Evolutionary conservation across 164 flowering plant species (phyloP).

Genomic region (Nelumbo lutea): DNA sequence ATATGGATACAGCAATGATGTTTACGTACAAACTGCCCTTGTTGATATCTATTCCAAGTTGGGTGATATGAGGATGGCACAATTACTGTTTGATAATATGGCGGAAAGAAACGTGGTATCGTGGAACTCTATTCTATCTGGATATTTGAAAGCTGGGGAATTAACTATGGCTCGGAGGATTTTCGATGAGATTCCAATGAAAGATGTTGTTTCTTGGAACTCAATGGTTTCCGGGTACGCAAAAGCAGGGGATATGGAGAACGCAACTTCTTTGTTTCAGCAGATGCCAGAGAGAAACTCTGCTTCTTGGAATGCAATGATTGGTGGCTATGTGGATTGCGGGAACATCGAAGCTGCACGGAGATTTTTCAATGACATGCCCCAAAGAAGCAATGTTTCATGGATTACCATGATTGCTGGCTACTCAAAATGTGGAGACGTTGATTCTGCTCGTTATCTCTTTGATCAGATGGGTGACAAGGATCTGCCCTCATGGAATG

Average conservation of each 20-base stretch:
- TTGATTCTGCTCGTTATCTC: conserved; percentile 26
- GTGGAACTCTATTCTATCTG: conserved; percentile 38
- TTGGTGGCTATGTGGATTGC: conserved; percentile 26
- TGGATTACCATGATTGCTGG: conserved; percentile 41
- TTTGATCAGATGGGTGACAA: conserved; percentile 23
- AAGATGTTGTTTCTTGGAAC: conserved; percentile 40
- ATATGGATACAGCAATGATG: conserved; percentile 22
- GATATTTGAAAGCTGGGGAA: conserved; percentile 31
- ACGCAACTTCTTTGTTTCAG: conserved; percentile 26
- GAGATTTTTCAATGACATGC: conserved; percentile 35
- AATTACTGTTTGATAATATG: conserved; percentile 38
- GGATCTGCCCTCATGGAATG: conserved; percentile 29
- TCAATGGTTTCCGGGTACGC: conserved; percentile 39
- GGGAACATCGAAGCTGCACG: conserved; percentile 30
- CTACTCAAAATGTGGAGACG: conserved; percentile 33
- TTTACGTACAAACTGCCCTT: conserved; percentile 35
- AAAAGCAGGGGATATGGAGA: conserved; percentile 22
- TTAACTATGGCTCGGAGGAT: conserved; percentile 20
- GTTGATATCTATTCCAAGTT: conserved; percentile 35
- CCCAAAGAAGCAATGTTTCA: conserved; percentile 33
- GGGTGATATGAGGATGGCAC: conserved; percentile 29
- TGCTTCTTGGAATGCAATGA: conserved; percentile 41
- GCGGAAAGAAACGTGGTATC: conserved; percentile 33
- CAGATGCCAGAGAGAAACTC: conserved; percentile 32
- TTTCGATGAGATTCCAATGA: conserved; percentile 31